Conservation (phyloP, 257 asterid species). For the Ajuga chamaepitys region DNA sequence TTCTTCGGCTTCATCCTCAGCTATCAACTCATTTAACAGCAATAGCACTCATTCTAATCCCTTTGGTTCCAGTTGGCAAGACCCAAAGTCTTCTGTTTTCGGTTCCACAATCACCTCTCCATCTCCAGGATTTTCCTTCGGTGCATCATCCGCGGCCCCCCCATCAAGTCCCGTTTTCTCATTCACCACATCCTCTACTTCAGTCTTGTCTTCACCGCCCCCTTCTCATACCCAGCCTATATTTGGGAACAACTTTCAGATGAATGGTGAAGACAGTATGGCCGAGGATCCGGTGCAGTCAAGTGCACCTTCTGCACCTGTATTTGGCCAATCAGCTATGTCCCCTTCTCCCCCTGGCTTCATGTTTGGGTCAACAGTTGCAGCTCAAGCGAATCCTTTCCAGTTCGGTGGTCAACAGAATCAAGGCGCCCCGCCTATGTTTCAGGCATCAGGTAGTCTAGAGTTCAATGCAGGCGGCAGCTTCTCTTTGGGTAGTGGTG, state of each 20-base stretch:
- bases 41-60: slow-evolving; percentile 17
- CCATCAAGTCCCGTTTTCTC: slow-evolving; percentile 29
- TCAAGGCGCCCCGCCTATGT: slow-evolving; percentile 32
- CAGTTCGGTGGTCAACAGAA: slow-evolving; percentile 51
- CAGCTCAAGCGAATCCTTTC: slow-evolving; percentile 35
- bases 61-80: slow-evolving; percentile 44
- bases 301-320: slow-evolving; percentile 20
- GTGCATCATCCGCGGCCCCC: slow-evolving; percentile 30
- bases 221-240: slow-evolving; percentile 13
- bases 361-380: slow-evolving; percentile 37
- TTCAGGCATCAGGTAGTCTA: slow-evolving; percentile 45
- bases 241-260: slow-evolving; percentile 47
- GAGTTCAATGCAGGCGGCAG: slow-evolving; percentile 63
- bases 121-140: slow-evolving; percentile 42
- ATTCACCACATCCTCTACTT: slow-evolving; percentile 31
- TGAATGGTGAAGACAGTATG: slow-evolving; percentile 76
- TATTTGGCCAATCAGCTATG: slow-evolving; percentile 40
- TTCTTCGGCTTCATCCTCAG: slow-evolving; percentile 33
- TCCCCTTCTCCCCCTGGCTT: slow-evolving; percentile 41
- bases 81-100: slow-evolving; percentile 28
- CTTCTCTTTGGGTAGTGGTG: slow-evolving; percentile 68
- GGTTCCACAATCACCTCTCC: slow-evolving; percentile 27
- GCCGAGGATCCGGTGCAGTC: slow-evolving; percentile 75
- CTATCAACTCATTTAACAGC: slow-evolving; percentile 26
- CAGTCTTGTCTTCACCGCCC: slow-evolving; percentile 19